Conservation (phyloP, 1,284 basidiomycete species). For the Paramarasmius palmivorus region DNA sequence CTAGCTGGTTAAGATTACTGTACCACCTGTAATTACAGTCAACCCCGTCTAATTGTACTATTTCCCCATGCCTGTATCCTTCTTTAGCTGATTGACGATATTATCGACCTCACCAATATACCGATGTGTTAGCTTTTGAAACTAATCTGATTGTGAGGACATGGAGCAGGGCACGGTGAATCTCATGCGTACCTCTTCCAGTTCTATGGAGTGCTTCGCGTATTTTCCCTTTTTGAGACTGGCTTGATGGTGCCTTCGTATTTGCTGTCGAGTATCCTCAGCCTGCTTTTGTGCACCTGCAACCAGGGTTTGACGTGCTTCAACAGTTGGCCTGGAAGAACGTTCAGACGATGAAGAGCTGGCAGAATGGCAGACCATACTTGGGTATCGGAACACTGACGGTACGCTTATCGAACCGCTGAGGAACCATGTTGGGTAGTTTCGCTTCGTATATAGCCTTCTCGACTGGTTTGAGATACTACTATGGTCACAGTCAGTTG, state of each 20-base stretch:
- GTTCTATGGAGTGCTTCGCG: conserved; percentile 63
- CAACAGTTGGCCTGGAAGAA: conserved; percentile 62
- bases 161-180: neutral
- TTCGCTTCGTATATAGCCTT: conserved; percentile 71
- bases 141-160: conserved; percentile 40
- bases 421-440: conserved; percentile 69
- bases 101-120: conserved; percentile 66
- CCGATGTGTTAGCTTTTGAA: conserved; percentile 68
- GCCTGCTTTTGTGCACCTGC: conserved; percentile 58
- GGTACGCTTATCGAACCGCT: conserved; percentile 65
- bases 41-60: neutral
- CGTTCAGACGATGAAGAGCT: conserved; percentile 5
- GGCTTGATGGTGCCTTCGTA: conserved; percentile 65
- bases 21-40: neutral
- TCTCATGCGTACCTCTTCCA: conserved; percentile 60
- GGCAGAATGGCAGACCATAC: conserved; percentile 36
- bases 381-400: conserved; percentile 78
- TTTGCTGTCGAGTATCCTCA: conserved; percentile 73
- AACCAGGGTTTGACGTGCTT: conserved; percentile 58
- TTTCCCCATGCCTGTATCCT: conserved; percentile 34
- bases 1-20: too few species aligned
- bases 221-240: conserved; percentile 70
- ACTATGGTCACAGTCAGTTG: conserved; percentile 28
- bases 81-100: conserved; percentile 63
- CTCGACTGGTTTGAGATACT: conserved; percentile 75